Percentiles rank a stretch among this genome's conserved stretches.
These are phyloP conservation scores for Avena insularis DNA, from an alignment of 176 grass and related monocot genomes.

Conservation along the genomic window DNA sequence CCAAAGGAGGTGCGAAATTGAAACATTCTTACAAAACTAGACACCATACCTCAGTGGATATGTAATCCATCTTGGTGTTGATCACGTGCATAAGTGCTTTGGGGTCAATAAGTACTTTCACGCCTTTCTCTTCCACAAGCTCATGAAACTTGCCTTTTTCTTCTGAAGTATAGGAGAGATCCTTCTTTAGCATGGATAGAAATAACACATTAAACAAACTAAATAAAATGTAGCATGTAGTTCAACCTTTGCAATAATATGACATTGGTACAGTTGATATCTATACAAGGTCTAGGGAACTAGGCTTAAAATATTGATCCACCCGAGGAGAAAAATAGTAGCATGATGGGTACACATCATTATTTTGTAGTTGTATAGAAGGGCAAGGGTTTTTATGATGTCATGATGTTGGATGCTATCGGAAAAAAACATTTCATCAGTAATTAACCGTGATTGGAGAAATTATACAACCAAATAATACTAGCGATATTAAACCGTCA, in stretches of 20 bases:
- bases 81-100: slow-evolving; percentile 74
- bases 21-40: neutral
- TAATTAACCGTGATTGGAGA: neutral
- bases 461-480: neutral
- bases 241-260: neutral
- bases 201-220: neutral
- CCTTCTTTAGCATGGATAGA: slow-evolving; percentile 32
- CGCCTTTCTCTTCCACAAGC: slow-evolving; percentile 84
- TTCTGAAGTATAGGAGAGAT: slow-evolving; percentile 48
- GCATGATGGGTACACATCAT: neutral
- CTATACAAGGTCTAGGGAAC: too few relatives aligned
- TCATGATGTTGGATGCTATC: neutral
- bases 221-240: neutral
- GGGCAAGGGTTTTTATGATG: neutral
- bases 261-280: neutral
- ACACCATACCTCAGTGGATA: slow-evolving; percentile 65
- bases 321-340: neutral
- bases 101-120: slow-evolving; percentile 83
- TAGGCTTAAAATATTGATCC: neutral
- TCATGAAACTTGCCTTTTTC: slow-evolving; percentile 87
- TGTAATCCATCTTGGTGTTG: slow-evolving; percentile 80
- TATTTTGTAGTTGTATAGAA: neutral
- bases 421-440: neutral
- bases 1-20: neutral
- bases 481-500: neutral